Conservation (phyloP, 2,329 filamentous ascomycete genomes). For the Podosphaera aphanis region DNA sequence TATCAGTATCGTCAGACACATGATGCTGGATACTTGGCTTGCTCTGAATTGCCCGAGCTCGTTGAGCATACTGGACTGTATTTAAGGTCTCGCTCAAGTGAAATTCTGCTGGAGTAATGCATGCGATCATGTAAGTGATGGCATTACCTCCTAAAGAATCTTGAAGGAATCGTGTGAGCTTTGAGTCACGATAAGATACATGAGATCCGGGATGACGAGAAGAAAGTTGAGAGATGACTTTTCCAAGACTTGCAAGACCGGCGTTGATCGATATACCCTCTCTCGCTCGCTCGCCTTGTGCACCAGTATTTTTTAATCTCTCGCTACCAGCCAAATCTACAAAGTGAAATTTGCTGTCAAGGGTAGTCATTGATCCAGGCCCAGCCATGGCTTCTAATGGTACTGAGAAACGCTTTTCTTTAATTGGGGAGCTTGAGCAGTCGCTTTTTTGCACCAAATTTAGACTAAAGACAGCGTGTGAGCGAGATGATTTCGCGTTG, state of each 20-base stretch:
- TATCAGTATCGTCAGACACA: conserved; percentile 68
- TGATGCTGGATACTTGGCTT: conserved; percentile 82
- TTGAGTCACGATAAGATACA: conserved; percentile 96
- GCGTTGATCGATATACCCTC: conserved; percentile 98
- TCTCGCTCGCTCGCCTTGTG: conserved; percentile 77
- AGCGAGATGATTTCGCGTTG: conserved; percentile 92
- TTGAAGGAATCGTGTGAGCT: conserved; percentile 78
- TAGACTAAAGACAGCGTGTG: conserved; percentile 88
- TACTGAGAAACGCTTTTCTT: conserved; percentile 71
- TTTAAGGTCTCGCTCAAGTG: conserved; percentile 94
- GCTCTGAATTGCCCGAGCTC: conserved; percentile 87
- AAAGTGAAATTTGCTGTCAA: conserved; percentile 96
- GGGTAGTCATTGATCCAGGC: conserved; percentile 49
- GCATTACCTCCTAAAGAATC: conserved; percentile 92
- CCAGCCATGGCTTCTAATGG: conserved; percentile 58
- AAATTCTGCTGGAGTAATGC: conserved; percentile 89
- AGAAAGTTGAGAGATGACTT: conserved; percentile 94
- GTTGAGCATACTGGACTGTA: conserved; percentile 89
- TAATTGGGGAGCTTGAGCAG: conserved; percentile 24
- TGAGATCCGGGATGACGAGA: conserved; percentile 70
- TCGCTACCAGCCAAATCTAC: conserved; percentile 95
- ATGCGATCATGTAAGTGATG: conserved; percentile 98
- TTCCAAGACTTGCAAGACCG: conserved; percentile 78
- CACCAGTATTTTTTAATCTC: conserved; percentile 86
- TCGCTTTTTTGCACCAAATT: conserved; percentile 65